phyloP scores from a whole-genome alignment of 2,329 filamentous ascomycete species.

The Leptographium lundbergii region DNA sequence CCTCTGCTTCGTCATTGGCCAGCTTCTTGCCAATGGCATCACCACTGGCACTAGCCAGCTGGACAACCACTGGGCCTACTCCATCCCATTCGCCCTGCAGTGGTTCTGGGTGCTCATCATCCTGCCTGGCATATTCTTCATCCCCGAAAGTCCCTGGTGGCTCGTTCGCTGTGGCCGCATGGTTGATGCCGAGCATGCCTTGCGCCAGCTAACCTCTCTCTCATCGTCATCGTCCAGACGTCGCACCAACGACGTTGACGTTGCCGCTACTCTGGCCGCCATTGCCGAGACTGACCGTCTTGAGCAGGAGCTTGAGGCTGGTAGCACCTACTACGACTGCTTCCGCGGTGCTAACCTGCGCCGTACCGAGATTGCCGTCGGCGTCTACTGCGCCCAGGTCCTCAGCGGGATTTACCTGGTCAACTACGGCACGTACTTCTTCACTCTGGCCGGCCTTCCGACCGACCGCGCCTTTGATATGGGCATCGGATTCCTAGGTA shows the following conservation, averaged over 20 bases:
- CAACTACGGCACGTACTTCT: slow-evolving; percentile 18
- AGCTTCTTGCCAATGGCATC: slow-evolving; percentile 39
- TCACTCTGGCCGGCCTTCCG: slow-evolving; percentile 19
- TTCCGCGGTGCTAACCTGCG: slow-evolving; percentile 35
- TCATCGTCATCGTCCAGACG: no score
- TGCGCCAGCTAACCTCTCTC: slow-evolving; percentile 29
- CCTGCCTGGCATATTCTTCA: slow-evolving; percentile 30
- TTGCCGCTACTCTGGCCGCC: slow-evolving; percentile 35
- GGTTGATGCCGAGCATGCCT: slow-evolving; percentile 26
- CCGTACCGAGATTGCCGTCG: slow-evolving; percentile 42
- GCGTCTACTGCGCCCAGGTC: slow-evolving; percentile 54
- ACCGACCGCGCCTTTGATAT: slow-evolving; percentile 12
- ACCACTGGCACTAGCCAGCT: slow-evolving; percentile 28
- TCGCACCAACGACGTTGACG: slow-evolving; percentile 14
- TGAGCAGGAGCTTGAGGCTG: slow-evolving; percentile 37
- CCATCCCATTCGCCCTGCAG: slow-evolving; percentile 34
- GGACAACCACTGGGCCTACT: slow-evolving; percentile 34
- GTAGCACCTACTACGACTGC: slow-evolving; percentile 37
- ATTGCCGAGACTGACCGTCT: slow-evolving; percentile 47
- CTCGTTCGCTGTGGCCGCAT: slow-evolving; percentile 28
- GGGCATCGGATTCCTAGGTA: slow-evolving; percentile 4
- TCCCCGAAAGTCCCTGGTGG: slow-evolving; percentile 39
- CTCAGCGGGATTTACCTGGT: slow-evolving; percentile 35
- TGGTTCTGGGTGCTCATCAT: slow-evolving; percentile 37
- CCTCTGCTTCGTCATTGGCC: slow-evolving; percentile 49